Evolutionary conservation across 2,329 filamentous ascomycete species (phyloP).

Genomic region (Apiospora malaysiana): DNA sequence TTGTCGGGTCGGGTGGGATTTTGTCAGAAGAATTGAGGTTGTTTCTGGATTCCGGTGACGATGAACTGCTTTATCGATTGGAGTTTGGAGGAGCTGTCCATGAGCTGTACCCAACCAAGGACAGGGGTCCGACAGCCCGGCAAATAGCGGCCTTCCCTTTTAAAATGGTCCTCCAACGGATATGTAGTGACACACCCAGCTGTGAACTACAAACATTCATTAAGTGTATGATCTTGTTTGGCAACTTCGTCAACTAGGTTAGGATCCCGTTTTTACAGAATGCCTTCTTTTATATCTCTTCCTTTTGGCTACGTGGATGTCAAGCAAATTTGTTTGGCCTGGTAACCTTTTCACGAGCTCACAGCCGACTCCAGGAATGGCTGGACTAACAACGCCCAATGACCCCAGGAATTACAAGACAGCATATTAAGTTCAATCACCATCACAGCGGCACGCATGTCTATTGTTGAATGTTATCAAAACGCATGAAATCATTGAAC

Average conservation of each 20-base stretch:
- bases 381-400: not conserved
- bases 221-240: not conserved
- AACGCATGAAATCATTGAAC: conserved; percentile 25
- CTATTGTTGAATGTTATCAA: not conserved
- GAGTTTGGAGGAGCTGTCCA: conserved; percentile 1
- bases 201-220: not conserved
- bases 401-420: not conserved
- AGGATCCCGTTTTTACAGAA: not conserved
- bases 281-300: not conserved
- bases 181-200: not conserved
- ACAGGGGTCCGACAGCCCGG: not conserved
- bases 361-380: not conserved
- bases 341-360: not conserved
- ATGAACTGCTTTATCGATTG: conserved; percentile 1
- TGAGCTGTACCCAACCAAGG: not conserved
- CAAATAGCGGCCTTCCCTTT: not conserved
- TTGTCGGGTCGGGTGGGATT: not conserved
- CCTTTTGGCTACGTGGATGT: no score
- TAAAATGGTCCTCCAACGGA: not conserved
- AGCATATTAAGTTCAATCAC: not conserved
- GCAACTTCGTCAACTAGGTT: not conserved
- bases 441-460: not conserved
- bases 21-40: conserved; percentile 17
- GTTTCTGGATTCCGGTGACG: conserved; percentile 19
- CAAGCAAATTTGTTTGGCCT: no score